Conservation (phyloP, 352 stramenopile species). For the Globisporangium cederbergense region DNA sequence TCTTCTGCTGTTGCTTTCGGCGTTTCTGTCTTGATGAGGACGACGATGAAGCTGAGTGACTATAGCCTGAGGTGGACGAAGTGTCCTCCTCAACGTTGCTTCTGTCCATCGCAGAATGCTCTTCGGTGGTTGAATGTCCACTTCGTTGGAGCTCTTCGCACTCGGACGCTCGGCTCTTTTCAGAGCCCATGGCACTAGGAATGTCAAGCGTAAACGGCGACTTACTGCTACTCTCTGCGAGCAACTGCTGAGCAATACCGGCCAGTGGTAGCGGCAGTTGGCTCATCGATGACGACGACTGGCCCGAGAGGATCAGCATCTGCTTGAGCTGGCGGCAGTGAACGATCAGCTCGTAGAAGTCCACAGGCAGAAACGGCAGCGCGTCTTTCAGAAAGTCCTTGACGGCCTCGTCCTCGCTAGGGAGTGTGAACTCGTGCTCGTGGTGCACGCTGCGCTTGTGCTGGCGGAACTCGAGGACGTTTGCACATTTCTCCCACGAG, state of each 20-base stretch:
- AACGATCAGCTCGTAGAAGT: constrained; percentile 72
- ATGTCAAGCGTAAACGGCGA: constrained; percentile 5
- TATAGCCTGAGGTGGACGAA: not conserved
- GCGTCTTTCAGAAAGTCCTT: constrained; percentile 48
- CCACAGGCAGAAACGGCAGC: constrained; percentile 69
- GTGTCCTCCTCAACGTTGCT: not conserved
- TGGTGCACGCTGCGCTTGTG: constrained; percentile 61
- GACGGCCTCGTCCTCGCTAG: constrained; percentile 58
- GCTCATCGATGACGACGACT: constrained; percentile 17
- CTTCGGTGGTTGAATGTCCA: constrained; percentile 10
- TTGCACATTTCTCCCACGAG: constrained; percentile 34
- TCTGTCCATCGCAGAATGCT: constrained; percentile 9
- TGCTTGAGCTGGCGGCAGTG: constrained; percentile 52
- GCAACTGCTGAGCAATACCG: not conserved
- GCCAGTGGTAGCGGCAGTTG: constrained; percentile 1
- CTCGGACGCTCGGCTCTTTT: constrained; percentile 12
- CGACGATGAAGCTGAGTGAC: constrained; percentile 3
- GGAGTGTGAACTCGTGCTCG: constrained; percentile 47
- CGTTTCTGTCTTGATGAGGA: constrained; percentile 25
- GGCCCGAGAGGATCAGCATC: constrained; percentile 14
- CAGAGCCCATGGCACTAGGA: not conserved
- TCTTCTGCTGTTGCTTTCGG: constrained; percentile 35
- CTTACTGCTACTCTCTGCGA: not conserved
- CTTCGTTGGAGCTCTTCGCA: constrained; percentile 11
- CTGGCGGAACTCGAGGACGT: constrained; percentile 58